These are phyloP conservation scores for Picochlorum costavermella DNA, from an alignment of 139 green algal species.

Conservation along the genomic window DNA sequence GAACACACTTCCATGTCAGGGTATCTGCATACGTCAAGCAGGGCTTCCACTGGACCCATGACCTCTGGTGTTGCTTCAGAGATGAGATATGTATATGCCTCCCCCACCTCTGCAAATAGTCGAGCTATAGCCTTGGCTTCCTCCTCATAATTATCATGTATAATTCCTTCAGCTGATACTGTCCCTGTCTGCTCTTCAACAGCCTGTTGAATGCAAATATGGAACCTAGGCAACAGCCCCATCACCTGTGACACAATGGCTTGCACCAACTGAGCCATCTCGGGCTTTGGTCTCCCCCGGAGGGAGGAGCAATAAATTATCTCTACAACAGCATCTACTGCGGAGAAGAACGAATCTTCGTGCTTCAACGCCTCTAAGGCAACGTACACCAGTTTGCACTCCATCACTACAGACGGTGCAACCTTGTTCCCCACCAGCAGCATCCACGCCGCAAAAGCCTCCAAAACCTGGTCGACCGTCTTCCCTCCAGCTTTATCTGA, in stretches of 20 bases:
- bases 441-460: conserved; percentile 75
- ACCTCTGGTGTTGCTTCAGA: conserved; percentile 21
- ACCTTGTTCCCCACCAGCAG: conserved; percentile 37
- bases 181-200: conserved; percentile 21
- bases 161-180: background rate
- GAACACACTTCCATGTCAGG: conserved; percentile 63
- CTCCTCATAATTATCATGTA: conserved; percentile 68
- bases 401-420: background rate
- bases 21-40: conserved; percentile 76
- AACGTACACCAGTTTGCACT: conserved; percentile 42
- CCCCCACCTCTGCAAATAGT: conserved; percentile 85
- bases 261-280: conserved; percentile 60
- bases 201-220: conserved; percentile 30
- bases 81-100: conserved; percentile 76
- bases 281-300: conserved; percentile 19
- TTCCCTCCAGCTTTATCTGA: conserved; percentile 5
- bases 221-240: conserved; percentile 63
- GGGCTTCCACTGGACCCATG: conserved; percentile 63
- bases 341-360: conserved; percentile 56
- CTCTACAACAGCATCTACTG: conserved; percentile 64
- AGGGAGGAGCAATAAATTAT: conserved; percentile 32
- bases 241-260: conserved; percentile 69
- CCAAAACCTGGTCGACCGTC: conserved; percentile 33
- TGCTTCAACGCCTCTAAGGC: conserved; percentile 54
- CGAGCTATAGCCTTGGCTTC: conserved; percentile 80